Conservation (phyloP, 257 asterid genomes). For the Sherardia arvensis region DNA sequence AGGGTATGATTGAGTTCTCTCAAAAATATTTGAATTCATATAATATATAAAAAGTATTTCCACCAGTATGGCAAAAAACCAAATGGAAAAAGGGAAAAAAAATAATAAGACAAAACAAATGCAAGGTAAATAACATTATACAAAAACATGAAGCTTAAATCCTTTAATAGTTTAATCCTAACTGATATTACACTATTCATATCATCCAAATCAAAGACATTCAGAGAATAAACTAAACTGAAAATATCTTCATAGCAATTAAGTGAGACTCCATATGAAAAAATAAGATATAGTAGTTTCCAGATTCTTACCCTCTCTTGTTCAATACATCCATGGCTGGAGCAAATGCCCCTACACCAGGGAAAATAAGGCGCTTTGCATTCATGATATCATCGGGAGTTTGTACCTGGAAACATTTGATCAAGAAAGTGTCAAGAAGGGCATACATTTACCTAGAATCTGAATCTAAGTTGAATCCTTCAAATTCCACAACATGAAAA, state of each 20-base stretch:
- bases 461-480: background rate
- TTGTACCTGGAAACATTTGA: conserved; percentile 49
- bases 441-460: background rate
- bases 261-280: conserved; percentile 4
- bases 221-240: background rate
- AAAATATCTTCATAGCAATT: background rate
- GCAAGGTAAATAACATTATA: background rate
- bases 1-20: conserved; percentile 10
- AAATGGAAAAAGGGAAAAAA: background rate
- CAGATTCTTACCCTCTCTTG: conserved; percentile 53
- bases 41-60: background rate
- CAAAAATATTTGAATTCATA: background rate
- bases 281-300: background rate
- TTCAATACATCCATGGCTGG: conserved; percentile 91
- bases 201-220: conserved; percentile 2
- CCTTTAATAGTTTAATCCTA: background rate
- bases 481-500: background rate
- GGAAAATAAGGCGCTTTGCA: conserved; percentile 79
- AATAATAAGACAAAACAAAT: background rate
- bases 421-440: background rate
- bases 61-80: background rate
- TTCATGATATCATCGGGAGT: conserved; percentile 70
- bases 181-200: too few relatives aligned
- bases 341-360: conserved; percentile 97
- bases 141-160: background rate